These are phyloP conservation scores for Magnaporthales sp. DNA, from an alignment of 2,329 filamentous ascomycete species.

Conservation along the genomic window DNA sequence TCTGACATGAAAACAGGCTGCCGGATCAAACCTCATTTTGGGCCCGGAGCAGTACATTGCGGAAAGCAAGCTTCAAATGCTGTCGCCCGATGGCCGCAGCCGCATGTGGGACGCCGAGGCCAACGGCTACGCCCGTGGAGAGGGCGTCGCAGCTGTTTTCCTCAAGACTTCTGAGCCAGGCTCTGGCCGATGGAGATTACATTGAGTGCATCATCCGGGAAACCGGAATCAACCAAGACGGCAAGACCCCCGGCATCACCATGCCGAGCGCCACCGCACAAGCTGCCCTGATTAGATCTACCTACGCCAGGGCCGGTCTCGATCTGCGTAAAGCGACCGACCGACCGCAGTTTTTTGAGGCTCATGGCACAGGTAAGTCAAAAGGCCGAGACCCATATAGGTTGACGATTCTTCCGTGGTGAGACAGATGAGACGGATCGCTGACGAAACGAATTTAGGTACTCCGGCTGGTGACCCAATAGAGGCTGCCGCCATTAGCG, in stretches of 20 bases:
- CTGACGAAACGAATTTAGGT: constrained; percentile 23
- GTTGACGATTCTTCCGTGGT: not conserved
- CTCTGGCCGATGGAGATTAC: constrained; percentile 32
- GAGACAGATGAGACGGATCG: constrained; percentile 24
- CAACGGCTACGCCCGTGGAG: constrained; percentile 43
- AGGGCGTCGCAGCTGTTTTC: constrained; percentile 36
- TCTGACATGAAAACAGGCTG: constrained; percentile 18
- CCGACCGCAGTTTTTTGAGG: constrained; percentile 16
- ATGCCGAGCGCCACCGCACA: constrained; percentile 34
- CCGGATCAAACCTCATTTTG: constrained; percentile 7
- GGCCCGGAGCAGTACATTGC: constrained; percentile 11
- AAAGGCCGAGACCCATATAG: constrained; percentile 10
- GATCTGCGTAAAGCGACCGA: constrained; percentile 18
- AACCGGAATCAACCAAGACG: constrained; percentile 35
- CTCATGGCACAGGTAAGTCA: constrained; percentile 15
- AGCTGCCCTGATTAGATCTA: constrained; percentile 24
- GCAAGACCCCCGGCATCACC: constrained; percentile 36
- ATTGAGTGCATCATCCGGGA: constrained; percentile 32
- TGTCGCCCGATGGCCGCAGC: constrained; percentile 26
- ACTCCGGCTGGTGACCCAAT: constrained; percentile 31
- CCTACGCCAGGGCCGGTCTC: constrained; percentile 29
- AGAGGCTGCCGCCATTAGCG: constrained; percentile 29
- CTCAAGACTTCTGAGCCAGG: constrained; percentile 36
- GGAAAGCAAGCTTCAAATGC: constrained; percentile 27
- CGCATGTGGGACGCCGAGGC: constrained; percentile 35